Evolutionary conservation across 352 stramenopile species (phyloP), one percentile per base, ranked within the genome.

Genomic region (Pythium aquatile): DNA sequence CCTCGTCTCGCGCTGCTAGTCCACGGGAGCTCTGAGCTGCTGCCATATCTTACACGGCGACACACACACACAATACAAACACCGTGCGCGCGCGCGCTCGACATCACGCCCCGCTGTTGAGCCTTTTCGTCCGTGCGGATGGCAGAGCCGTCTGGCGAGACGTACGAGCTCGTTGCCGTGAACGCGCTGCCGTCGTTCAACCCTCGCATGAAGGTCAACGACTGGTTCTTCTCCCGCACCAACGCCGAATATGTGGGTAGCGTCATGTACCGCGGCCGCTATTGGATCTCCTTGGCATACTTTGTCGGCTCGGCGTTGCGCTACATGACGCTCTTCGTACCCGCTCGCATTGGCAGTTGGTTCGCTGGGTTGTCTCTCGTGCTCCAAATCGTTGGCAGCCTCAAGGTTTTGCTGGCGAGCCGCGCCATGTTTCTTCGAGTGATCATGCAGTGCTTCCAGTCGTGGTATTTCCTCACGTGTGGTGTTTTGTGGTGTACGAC

Each of bases 401-500:
- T 49, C 42, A 49, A 49, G 5, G 42, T 49, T 24, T 17, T 49
- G 5, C 13, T 49, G 5, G 42, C 16, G n/a, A 49, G 42, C 42
- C 42, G 42, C 16, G 42, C 29, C 5, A 28, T 28, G 17, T 49
- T 49, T 28, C 42, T 49, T 1, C 42, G 17, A 7, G 42, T 49
- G 17, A 49, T 49, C 42, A 28, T 49, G 42, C 42, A 49, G n/a
- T 49, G 42, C 42, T 49, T 49, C 16, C 42, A 49, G 42, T 49
- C 42, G 17, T 49, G 16, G 42, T 49, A 49, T 10, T 49, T 49
- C 11, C 42, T 49, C 17, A 28, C 42, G 8, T 49, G 42, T 49
- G 42, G 42, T 6, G 17, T 14, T n/a, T 13, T 28, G 16, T 49
- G 42, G 42, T 49, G 17, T 28, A 49, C 28, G 5, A 49, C 42